Base-by-base conservation (phyloP, 306 rosid species). In the Luffa acutangula region DNA sequence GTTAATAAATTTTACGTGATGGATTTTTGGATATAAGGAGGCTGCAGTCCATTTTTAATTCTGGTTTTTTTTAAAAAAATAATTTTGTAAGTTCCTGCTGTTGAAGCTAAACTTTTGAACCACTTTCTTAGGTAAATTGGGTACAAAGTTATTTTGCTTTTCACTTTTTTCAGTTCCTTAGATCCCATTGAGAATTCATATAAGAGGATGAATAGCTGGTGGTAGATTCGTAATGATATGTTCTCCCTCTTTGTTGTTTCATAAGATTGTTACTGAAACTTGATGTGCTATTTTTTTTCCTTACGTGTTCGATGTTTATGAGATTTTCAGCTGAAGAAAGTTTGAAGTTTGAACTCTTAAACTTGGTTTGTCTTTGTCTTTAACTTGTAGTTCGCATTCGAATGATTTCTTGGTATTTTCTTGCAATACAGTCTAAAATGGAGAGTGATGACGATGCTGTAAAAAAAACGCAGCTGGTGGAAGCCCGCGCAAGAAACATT, bases 401-500 rank as follows among this genome's bases (percentile, higher is more conserved):
- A 25, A 31, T 31, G 25, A 49, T 46, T 73, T 73, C 7, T 31
- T 1, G 45, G 62, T 74, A 34, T 74, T 51, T 74, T 15, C 78
- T 14, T 51, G 54, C 75, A 11, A 8, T 43, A 36, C 54, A 41
- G 62, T 72, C 31, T 74, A 8, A 49, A 58, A 94, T 94, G 98
- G 97, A 69, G 66, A 87, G 82, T 14, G 90, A 89, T 42, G 88
- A 84, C 8, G 98, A 95, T 80, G 86, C 81, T 13, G 87, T 85
- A 82, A 92, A 89, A 79, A 86, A 87, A 77, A 45, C 59, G 4
- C 93, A 48, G 78, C 48, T 91, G 82, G 88, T 91, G 18, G 92
- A 95, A 62, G 90, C 97, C 58, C 89, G 97, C 46, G 98, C 97
- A 33, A 85, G 93, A 80, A 93, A 89, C 84, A 92, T 95, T 37